These are phyloP conservation scores for Microdochium bolleyi DNA, from an alignment of 2,329 filamentous ascomycete genomes.

Conservation along the genomic window DNA sequence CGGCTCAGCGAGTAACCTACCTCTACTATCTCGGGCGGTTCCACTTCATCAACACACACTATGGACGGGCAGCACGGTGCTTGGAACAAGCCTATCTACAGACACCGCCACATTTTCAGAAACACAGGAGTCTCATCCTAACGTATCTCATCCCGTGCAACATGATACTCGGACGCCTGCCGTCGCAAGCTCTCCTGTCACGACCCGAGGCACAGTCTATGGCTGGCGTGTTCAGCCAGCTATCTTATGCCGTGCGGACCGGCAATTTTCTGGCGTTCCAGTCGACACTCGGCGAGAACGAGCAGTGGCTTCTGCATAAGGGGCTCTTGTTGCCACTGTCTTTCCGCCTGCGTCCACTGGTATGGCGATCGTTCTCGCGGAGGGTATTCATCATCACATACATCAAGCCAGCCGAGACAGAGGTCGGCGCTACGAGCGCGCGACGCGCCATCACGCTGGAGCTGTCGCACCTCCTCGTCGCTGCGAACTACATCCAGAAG, in stretches of 20 bases:
- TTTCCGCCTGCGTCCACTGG: conserved; percentile 69
- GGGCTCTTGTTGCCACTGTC: conserved; percentile 69
- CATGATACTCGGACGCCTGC: conserved; percentile 77
- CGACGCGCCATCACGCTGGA: conserved; percentile 68
- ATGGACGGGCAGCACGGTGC: conserved; percentile 65
- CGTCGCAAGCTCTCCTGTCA: conserved; percentile 56
- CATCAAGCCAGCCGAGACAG: conserved; percentile 49
- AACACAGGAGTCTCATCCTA: conserved; percentile 72
- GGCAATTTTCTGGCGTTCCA: conserved; percentile 74
- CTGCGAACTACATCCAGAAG: conserved; percentile 58
- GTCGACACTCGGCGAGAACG: conserved; percentile 53
- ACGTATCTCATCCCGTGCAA: conserved; percentile 79
- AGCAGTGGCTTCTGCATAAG: conserved; percentile 67
- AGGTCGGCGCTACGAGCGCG: conserved; percentile 20
- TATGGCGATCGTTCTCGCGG: conserved; percentile 77
- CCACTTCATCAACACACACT: conserved; percentile 78
- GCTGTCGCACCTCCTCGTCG: conserved; percentile 57
- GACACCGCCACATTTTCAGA: conserved; percentile 49
- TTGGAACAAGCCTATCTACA: conserved; percentile 76
- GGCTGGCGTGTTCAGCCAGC: conserved; percentile 58
- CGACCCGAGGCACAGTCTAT: conserved; percentile 63
- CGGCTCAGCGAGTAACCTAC: conserved; percentile 81
- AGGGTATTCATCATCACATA: conserved; percentile 74
- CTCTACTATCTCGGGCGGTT: conserved; percentile 92
- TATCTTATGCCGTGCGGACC: conserved; percentile 63